Evolutionary conservation across 108 stramenopile genomes (phyloP), one percentile per base, ranked within the genome.

Genomic region (Craspedostauros australis): DNA sequence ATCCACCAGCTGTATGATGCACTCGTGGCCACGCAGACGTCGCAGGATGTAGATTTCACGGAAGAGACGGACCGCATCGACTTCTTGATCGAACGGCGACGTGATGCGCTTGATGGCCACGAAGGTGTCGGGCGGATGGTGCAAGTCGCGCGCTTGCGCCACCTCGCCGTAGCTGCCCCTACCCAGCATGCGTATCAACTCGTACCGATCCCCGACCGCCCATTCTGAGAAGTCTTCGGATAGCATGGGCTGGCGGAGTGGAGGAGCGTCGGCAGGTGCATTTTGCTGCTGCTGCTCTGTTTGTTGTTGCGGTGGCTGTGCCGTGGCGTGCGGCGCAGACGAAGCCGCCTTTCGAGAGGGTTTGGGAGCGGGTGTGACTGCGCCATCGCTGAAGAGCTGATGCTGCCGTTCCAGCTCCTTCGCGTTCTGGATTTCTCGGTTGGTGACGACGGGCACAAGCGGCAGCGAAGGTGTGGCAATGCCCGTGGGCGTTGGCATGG

Each of bases 131-230:
- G 68, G 46, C 53, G 31, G 29, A 33, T 53, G 32, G 27, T 60
- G 46, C 32, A 76, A 65, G 66, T 99, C 95, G 24, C 75, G 51
- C 14, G 94, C 96, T 69, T 99, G 94, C 16, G 94, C 98, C 25
- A 99, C 98, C 58, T 97, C 93, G 5, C 98, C 98, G 52, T 99
- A 99, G 8, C 88, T 89, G 11, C 98, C 98, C 34, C 82, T 69
- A 3, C 98, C 98, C 22, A 99, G 70, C 37, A 91, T 77, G 20
- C 94, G 66, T 36, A 84, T 58, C 42, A 94, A 37, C 53, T 90
- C 57, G 65, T 94, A 97, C 19, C 93, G 80, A 52, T 77, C 75
- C 6, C 93, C 93, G 24, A 97, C 92, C n/a, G 84, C 77, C 96
- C 96, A 97, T 33, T 82, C 73, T 0, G 79, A 75, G 68, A 93